Base-by-base conservation (phyloP, 768 basidiomycete species). In the Pleurotus ostreatus region DNA sequence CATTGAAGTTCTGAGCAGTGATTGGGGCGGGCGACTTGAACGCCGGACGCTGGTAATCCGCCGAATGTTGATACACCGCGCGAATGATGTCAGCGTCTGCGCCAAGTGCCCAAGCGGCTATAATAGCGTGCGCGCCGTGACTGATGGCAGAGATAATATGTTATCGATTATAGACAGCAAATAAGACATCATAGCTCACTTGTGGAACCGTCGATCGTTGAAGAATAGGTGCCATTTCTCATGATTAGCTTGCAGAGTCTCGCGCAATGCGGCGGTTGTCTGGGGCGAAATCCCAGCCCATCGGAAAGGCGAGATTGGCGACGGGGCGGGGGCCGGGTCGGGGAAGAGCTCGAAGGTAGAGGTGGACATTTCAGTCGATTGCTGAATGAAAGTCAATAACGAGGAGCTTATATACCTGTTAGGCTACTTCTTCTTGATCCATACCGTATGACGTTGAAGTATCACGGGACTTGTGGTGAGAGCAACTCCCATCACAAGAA, bases 41-140 rank as follows among this genome's bases (percentile, higher is more conserved):
- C 0, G 68, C 70, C 5, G 69, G 69, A 9, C 66, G 68, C 59
- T 78, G 74, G 37, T 74, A 65, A 37, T 65, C 61, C 44, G 63
- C 59, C 52, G 79, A 75, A 34, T 59, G 60, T 30, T 73, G 59
- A 61, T 78, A 79, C 5, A 67, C 74, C 7, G 70, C 70, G 26
- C 65, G 55, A 12, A 82, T 70, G 20, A 74, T 64, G 22, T 66
- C 58, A 1, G 63, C 66, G 58, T 74, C 68, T 0, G 79, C 86
- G 1, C 88, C 88, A 9, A 90, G 66, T 0, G 75, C 73, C 73
- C 82, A 89, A 2, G 83, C 74, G 5, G 84, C 83, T 22, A 86
- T 66, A 16, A 80, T 60, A 22, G 80, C 82, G 60, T 88, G 85
- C 3, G 80, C 70, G 34, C 78, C 68, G 68, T 89, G 87, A 60